Percentiles rank a stretch among this genome's conserved stretches.
Conservation (phyloP, 2,329 filamentous ascomycete genomes). For the Aspergillus novoparasiticus region DNA sequence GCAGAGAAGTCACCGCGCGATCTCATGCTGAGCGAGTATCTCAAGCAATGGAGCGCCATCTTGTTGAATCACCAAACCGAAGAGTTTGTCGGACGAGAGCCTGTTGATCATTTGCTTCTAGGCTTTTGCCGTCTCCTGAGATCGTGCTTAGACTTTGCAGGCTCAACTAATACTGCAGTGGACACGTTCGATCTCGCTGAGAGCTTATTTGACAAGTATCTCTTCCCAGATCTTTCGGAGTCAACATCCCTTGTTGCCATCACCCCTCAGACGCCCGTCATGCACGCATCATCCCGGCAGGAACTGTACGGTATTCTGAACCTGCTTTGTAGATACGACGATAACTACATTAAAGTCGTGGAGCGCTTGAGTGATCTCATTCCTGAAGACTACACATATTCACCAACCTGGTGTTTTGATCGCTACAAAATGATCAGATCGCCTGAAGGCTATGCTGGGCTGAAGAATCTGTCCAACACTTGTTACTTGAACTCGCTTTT, state of each 20-base stretch:
- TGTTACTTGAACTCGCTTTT: constrained; percentile 96
- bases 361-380: constrained; percentile 54
- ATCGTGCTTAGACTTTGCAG: constrained; percentile 44
- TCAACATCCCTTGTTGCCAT: constrained; percentile 28
- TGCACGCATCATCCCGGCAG: constrained; percentile 59
- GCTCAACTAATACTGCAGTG: constrained; percentile 32
- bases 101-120: constrained; percentile 45
- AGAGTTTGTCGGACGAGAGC: constrained; percentile 52
- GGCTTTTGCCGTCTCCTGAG: constrained; percentile 49
- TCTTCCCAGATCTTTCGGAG: constrained; percentile 62
- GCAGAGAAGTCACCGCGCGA: constrained; percentile 41
- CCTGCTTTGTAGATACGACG: constrained; percentile 54
- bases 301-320: constrained; percentile 65
- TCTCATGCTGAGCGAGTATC: constrained; percentile 42
- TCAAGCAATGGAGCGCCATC: constrained; percentile 46
- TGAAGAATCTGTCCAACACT: constrained; percentile 92
- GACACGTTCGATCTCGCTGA: constrained; percentile 48
- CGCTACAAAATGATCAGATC: constrained; percentile 70
- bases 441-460: constrained; percentile 78
- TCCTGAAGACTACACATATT: constrained; percentile 62
- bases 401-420: constrained; percentile 65
- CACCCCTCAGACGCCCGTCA: constrained; percentile 47
- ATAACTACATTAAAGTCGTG: constrained; percentile 57
- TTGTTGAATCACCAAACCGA: constrained; percentile 47
- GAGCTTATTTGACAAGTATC: constrained; percentile 62